Evolutionary conservation across 768 basidiomycete genomes (phyloP), one percentile per base, ranked within the genome.

Genomic region (Podaxis carcinomalis): DNA sequence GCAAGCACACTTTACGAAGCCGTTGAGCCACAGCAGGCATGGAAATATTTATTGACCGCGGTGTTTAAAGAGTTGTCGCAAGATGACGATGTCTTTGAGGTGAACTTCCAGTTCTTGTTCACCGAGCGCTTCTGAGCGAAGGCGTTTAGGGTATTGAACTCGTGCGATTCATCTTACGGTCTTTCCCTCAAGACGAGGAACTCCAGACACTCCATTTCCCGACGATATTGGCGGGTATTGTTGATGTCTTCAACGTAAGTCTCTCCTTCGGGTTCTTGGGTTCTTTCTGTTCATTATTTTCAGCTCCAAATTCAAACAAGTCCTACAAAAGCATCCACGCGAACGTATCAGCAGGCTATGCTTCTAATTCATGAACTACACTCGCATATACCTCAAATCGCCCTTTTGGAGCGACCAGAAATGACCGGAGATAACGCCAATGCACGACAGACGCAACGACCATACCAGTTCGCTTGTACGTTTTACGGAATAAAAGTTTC

Each of bases 1-100:
- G 93, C 92, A 0, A 89, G 83, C 63, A 91, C 92, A 1, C 77
- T 99, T 0, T 93, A 95, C 65, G 95, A 98, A 72, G 89, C 92
- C n/a, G 83, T 90, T 14, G 97, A 99, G 62, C 97, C 95, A 2
- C 83, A 85, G 57, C 78, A 93, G 46, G 77, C 94, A 3, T 99
- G 96, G 96, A 89, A 85, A 65, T 82, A 87, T 50, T 68, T 99
- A 0, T 79, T 92, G 56, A 67, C 72, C 42, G 72, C 79, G 5
- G 74, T 89, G n/a, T 77, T 89, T 62, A 64, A 75, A 1, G 85
- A 89, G 59, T 73, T 92, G 14, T 69, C 69, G 2, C 79, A 78
- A 3, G 74, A 78, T 59, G 78, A 73, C 28, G 68, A 65, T 2
- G 65, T 70, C 6, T 68, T 74, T 32, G 86, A 89, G 78, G 89